phyloP scores from a whole-genome alignment of 306 rosid genomes.

The Vigna mungo region DNA sequence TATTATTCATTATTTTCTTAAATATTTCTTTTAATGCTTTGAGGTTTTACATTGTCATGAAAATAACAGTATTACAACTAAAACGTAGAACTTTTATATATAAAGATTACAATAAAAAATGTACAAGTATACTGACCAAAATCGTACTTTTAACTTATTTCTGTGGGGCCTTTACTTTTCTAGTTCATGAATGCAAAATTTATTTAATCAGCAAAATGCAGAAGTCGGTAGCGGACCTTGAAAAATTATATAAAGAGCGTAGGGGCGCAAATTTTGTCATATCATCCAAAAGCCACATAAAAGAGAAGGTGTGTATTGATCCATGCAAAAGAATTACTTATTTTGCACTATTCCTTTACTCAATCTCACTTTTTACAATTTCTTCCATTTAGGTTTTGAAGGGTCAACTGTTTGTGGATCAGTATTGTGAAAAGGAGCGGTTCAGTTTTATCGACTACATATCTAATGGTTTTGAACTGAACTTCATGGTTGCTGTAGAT shows the following conservation, averaged over 20 bases:
- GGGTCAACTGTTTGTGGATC: conserved; percentile 86
- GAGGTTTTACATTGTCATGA: neutral
- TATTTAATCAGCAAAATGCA: conserved; percentile 49
- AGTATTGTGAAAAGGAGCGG: conserved; percentile 66
- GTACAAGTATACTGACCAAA: neutral
- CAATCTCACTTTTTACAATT: conserved; percentile 18
- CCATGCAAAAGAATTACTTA: conserved; percentile 19
- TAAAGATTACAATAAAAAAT: too few species aligned
- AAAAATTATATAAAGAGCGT: conserved; percentile 58
- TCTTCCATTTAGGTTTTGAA: conserved; percentile 59
- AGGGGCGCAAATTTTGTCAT: conserved; percentile 56
- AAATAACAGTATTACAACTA: too few species aligned
- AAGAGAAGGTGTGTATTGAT: conserved; percentile 65
- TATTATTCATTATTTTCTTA: too few species aligned
- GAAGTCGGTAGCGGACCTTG: conserved; percentile 74
- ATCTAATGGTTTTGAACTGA: conserved; percentile 86
- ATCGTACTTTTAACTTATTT: neutral
- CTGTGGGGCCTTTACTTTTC: neutral
- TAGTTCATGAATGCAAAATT: conserved; percentile 12
- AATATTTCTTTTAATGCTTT: too few species aligned
- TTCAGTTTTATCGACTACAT: conserved; percentile 86
- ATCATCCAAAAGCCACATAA: conserved; percentile 53
- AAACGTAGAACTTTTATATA: too few species aligned
- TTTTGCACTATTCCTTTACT: neutral
- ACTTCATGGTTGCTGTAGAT: conserved; percentile 94